Evolutionary conservation across 2,329 filamentous ascomycete genomes (phyloP), one percentile per base, ranked within the genome.

Genomic region (Lachnellula willkommii): DNA sequence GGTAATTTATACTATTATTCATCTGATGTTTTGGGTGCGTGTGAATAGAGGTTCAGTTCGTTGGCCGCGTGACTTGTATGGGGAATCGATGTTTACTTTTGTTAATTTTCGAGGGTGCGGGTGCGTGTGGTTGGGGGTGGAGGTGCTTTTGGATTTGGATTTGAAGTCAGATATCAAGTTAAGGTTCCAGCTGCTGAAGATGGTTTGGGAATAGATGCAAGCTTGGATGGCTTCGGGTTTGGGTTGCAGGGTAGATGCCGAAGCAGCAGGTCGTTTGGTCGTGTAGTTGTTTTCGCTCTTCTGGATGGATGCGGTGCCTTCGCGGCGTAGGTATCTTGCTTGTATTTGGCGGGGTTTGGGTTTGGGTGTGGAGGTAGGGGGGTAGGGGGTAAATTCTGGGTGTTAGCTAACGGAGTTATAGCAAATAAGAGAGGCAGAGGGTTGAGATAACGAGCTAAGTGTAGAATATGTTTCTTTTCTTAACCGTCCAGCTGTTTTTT

Each of bases 111-210:
- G 73, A 71, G 39, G 68, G 65, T 17, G 83, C 81, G 2, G 0
- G 78, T 83, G 32, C 63, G 56, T 5, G 65, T 65, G 1, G 79
- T n/a, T 79, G 73, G 2, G 80, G 12, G 62, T 69, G 1, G 80
- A 75, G 7, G 72, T 82, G 1, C 76, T 78, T n/a, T n/a, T n/a
- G n/a, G n/a, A n/a, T 57, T 77, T 78, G 61, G 80, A 73, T 70
- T 85, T 85, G 32, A 80, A 76, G 59, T 97, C 93, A 0, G 90
- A 94, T 53, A 96, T 90, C 40, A n/a, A n/a, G n/a, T n/a, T n/a
- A 96, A 75, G 15, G 86, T 85, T 0, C 93, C 93, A 0, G 85
- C 79, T 9, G 88, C 87, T 2, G 88, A 88, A 69, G 52, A 76
- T 60, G 43, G 54, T 57, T 60, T 72, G 63, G 60, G 71, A 63